These are phyloP conservation scores for Chlamydomonas sp. DNA, from an alignment of 139 green algal genomes.

Conservation along the genomic window DNA sequence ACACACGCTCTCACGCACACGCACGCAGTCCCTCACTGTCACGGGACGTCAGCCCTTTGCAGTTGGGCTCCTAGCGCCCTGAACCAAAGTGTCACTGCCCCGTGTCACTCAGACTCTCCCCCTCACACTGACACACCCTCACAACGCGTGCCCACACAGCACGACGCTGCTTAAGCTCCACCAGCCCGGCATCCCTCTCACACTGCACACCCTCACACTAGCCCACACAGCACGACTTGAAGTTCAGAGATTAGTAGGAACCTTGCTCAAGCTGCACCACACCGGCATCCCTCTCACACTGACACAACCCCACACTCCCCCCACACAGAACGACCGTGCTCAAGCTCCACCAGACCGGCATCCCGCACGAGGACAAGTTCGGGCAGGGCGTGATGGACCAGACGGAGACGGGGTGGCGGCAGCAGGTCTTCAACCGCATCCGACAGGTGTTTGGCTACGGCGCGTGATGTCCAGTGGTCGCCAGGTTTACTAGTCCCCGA, in stretches of 20 bases:
- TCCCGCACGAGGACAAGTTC: conserved; percentile 13
- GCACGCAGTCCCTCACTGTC: too few species aligned
- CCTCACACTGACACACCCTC: too few species aligned
- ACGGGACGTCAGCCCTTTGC: too few species aligned
- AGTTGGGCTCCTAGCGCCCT: too few species aligned
- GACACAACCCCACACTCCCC: too few species aligned
- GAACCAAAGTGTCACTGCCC: too few species aligned
- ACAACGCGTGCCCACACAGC: too few species aligned
- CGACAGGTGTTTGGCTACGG: conserved; percentile 14
- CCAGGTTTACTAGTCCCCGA: too few species aligned
- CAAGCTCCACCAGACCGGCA: conserved; percentile 9
- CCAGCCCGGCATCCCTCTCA: conserved; percentile 7
- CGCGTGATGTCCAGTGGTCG: not conserved
- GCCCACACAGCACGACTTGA: not conserved
- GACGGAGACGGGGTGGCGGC: conserved; percentile 12
- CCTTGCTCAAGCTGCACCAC: not conserved
- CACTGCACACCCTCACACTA: not conserved
- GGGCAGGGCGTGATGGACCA: conserved; percentile 4
- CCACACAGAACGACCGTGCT: conserved; percentile 16
- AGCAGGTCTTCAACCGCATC: conserved; percentile 3
- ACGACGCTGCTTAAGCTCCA: conserved; percentile 13
- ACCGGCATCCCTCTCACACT: too few species aligned
- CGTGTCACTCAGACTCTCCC: too few species aligned
- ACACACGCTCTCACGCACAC: too few species aligned
- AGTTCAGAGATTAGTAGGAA: not conserved